A percentile compares a stretch with the other conserved stretches of the same genome.
These are phyloP conservation scores for Botryosphaeria dothidea DNA, from an alignment of 2,329 filamentous ascomycete genomes.

Conservation along the genomic window DNA sequence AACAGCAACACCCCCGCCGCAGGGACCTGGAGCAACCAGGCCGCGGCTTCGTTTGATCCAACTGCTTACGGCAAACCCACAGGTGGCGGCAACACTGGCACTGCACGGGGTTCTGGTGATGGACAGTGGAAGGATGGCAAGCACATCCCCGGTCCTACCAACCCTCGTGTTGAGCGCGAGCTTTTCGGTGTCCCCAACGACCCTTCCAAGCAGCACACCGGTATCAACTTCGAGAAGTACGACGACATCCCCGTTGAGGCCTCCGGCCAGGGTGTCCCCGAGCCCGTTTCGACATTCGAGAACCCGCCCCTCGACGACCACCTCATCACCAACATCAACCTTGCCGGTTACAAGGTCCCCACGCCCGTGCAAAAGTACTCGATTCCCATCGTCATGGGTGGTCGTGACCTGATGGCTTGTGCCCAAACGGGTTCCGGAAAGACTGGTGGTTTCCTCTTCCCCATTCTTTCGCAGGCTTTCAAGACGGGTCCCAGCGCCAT, in stretches of 20 bases:
- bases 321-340: slow-evolving; percentile 86
- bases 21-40: slow-evolving; percentile 43
- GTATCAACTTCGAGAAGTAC: slow-evolving; percentile 99
- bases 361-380: slow-evolving; percentile 99
- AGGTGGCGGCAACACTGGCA: slow-evolving; percentile 52
- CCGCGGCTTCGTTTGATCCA: slow-evolving; percentile 58
- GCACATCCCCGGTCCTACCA: slow-evolving; percentile 86
- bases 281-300: slow-evolving; percentile 85
- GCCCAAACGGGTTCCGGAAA: slow-evolving; percentile 98
- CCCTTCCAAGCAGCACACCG: slow-evolving; percentile 91
- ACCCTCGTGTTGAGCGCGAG: slow-evolving; percentile 89
- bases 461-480: slow-evolving; percentile 97
- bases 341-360: slow-evolving; percentile 91
- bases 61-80: slow-evolving; percentile 61
- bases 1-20: slow-evolving; percentile 34
- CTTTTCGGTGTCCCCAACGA: slow-evolving; percentile 91
- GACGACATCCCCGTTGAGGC: slow-evolving; percentile 99
- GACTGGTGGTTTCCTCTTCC: slow-evolving; percentile 98
- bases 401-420: slow-evolving; percentile 98
- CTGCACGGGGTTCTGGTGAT: slow-evolving; percentile 82
- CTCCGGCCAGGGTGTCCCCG: slow-evolving; percentile 88
- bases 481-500: slow-evolving; percentile 85
- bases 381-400: slow-evolving; percentile 96
- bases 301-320: slow-evolving; percentile 96
- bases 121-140: slow-evolving; percentile 97